These are phyloP conservation scores for Suhomyces bribrorum DNA, from an alignment of 1,139 yeast genomes.

Conservation along the genomic window DNA sequence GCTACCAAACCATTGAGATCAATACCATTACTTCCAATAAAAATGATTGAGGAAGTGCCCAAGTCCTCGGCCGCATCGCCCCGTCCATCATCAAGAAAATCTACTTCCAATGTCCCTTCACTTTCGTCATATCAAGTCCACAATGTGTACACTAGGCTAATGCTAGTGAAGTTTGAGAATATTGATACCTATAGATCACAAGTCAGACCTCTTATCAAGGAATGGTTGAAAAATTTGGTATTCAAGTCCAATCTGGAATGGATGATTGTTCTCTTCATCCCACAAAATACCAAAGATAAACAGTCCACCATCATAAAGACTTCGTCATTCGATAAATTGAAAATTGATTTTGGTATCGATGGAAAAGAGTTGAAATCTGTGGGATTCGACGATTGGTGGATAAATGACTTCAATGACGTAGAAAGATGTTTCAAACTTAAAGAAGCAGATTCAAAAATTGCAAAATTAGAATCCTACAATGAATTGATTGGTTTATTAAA, in stretches of 20 bases:
- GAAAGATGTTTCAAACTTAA: conserved; percentile 46
- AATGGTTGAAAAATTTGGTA: conserved; percentile 69
- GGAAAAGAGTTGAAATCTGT: conserved; percentile 36
- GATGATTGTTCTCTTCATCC: conserved; percentile 59
- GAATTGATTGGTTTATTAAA: conserved; percentile 50
- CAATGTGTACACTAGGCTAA: conserved; percentile 63
- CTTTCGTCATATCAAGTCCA: conserved; percentile 5
- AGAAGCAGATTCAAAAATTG: conserved; percentile 33
- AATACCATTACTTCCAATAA: conserved; percentile 61
- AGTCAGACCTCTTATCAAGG: conserved; percentile 76
- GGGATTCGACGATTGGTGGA: conserved; percentile 15
- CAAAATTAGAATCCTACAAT: conserved; percentile 52
- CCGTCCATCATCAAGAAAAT: background rate
- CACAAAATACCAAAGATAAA: conserved; percentile 46
- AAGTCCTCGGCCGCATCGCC: conserved; percentile 13
- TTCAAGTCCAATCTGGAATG: conserved; percentile 53
- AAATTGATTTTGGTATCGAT: conserved; percentile 58
- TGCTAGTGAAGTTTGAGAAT: conserved; percentile 66
- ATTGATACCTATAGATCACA: conserved; percentile 75
- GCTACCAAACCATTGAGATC: conserved; percentile 62
- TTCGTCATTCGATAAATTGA: conserved; percentile 64
- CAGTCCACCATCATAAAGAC: conserved; percentile 48
- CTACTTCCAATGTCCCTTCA: conserved; percentile 1
- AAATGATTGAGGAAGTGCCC: conserved; percentile 64
- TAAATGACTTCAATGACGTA: conserved; percentile 11